These are phyloP conservation scores for Hordeum pubiflorum DNA, from an alignment of 202 grass and related monocot species.

Conservation along the genomic window DNA sequence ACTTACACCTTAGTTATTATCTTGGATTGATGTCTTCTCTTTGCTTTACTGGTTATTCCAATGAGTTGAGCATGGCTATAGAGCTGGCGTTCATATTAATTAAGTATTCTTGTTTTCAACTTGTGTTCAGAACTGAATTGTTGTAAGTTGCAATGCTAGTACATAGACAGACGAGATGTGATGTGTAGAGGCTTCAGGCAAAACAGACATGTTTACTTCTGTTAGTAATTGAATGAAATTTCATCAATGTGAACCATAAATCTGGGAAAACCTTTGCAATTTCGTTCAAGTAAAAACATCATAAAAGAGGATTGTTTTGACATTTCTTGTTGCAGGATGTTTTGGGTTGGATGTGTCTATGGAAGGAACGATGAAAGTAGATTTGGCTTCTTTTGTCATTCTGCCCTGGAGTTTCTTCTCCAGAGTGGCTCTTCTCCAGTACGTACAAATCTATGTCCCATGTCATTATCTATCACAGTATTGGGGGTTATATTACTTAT, in stretches of 20 bases:
- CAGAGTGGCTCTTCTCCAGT: slow-evolving; percentile 70
- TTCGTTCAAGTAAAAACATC: neutral
- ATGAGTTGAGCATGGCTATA: neutral
- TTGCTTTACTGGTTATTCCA: neutral
- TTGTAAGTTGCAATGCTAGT: neutral
- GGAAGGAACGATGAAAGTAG: slow-evolving; percentile 78
- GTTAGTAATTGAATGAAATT: neutral
- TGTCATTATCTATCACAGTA: neutral
- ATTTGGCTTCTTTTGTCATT: slow-evolving; percentile 89
- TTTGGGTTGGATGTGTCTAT: slow-evolving; percentile 85
- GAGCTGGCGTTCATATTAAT: neutral
- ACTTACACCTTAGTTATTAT: neutral
- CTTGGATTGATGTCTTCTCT: neutral
- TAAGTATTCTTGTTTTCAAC: neutral
- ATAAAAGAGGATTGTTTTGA: neutral
- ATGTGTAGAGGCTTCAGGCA: neutral
- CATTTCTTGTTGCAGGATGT: slow-evolving; percentile 66
- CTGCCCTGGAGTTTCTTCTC: slow-evolving; percentile 83
- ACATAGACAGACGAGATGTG: neutral
- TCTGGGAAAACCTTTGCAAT: neutral
- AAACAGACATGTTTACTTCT: neutral
- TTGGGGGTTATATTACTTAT: neutral
- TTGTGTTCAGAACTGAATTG: neutral
- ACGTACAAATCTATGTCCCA: slow-evolving; percentile 27
- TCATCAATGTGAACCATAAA: neutral